A percentile compares a stretch with the other conserved stretches of the same genome.
Evolutionary conservation across 1,139 yeast genomes (phyloP).

Genomic region (Pichia sp.): DNA sequence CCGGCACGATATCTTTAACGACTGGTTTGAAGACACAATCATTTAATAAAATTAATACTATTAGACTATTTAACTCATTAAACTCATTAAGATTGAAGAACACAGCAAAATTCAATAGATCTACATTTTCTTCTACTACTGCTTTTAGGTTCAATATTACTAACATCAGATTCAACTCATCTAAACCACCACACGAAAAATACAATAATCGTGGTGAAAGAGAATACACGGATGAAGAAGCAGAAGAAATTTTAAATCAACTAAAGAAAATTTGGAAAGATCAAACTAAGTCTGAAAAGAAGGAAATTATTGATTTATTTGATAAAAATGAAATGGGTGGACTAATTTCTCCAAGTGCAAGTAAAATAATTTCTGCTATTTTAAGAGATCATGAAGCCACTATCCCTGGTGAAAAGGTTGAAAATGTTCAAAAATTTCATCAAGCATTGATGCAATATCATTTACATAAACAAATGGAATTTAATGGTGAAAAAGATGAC

Average conservation of each 20-base stretch:
- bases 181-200: slow-evolving; percentile 7
- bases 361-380: slow-evolving; percentile 25
- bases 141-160: not conserved
- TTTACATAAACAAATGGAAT: slow-evolving; percentile 23
- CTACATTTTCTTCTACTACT: no score
- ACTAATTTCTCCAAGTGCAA: slow-evolving; percentile 27
- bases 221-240: slow-evolving; percentile 26
- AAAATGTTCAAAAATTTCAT: slow-evolving; percentile 29
- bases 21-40: not conserved
- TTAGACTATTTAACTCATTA: slow-evolving; percentile 2
- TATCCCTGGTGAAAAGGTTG: slow-evolving; percentile 28
- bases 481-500: slow-evolving; percentile 16
- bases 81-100: not conserved
- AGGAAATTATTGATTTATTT: slow-evolving; percentile 20
- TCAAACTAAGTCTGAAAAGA: slow-evolving; percentile 18
- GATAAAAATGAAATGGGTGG: slow-evolving; percentile 29
- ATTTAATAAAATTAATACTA: not conserved
- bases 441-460: slow-evolving; percentile 28
- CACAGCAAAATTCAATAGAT: no score
- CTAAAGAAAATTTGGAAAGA: slow-evolving; percentile 27
- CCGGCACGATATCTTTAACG: not conserved
- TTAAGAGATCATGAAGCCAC: slow-evolving; percentile 23
- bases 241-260: slow-evolving; percentile 19
- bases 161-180: slow-evolving; percentile 13
- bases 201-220: slow-evolving; percentile 22